These are phyloP conservation scores for Tubosaeta sp. DNA, from an alignment of 768 basidiomycete genomes.

Conservation along the genomic window DNA sequence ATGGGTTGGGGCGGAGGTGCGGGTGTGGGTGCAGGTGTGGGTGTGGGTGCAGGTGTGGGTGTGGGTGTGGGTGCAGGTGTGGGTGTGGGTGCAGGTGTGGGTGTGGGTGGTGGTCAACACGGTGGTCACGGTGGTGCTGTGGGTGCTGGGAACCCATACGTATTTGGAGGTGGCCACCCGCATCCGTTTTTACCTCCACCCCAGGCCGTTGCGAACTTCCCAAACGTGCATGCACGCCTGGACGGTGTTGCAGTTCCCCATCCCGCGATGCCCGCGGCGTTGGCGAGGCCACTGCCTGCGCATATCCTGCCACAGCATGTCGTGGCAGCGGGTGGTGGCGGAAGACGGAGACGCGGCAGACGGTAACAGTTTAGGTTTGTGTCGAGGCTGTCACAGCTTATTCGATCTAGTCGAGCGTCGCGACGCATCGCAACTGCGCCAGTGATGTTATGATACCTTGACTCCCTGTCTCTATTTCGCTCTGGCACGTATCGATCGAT, in stretches of 20 bases:
- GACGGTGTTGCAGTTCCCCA: background rate
- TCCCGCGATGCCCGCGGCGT: background rate
- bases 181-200: slow-evolving; percentile 8
- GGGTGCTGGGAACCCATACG: slow-evolving; percentile 1
- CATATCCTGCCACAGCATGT: background rate
- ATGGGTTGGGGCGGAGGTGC: background rate
- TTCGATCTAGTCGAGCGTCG: background rate
- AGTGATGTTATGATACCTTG: background rate
- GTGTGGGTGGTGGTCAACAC: background rate
- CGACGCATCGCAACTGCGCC: background rate
- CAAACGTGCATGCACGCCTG: background rate
- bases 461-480: background rate
- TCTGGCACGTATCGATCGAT: slow-evolving; percentile 4
- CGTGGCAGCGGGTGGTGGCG: slow-evolving; percentile 1
- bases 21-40: background rate
- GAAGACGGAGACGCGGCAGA: slow-evolving; percentile 4
- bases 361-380: background rate
- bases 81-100: background rate
- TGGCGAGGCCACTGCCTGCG: background rate
- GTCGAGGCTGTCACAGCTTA: background rate
- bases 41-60: background rate
- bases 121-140: no score
- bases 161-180: slow-evolving; percentile 16
- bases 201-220: background rate
- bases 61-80: background rate